Base-by-base conservation (phyloP, 805 yeast species). In the Candida incommunis region DNA sequence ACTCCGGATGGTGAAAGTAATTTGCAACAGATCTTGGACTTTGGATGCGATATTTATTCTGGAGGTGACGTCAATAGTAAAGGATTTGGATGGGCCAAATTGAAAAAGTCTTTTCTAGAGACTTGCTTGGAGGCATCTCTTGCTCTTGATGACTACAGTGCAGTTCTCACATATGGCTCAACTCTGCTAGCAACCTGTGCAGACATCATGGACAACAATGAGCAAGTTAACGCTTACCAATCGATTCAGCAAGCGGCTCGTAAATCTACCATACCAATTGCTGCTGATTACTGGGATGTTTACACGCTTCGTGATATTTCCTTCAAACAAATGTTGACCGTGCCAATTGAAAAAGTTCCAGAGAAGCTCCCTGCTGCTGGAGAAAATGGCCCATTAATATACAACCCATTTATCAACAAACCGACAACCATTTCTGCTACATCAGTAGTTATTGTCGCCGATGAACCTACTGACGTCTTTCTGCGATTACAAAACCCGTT, bases 401-500 rank as follows among this genome's bases (percentile, higher is more conserved):
- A 78, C 58, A 79, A 82, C 56, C 90, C 92, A 0, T 75, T 53
- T 47, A 55, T 57, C 7, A 57, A 52, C 34, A 50, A 53, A 20
- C 50, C 51, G 1, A 48, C 48, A 18, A 45, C 43, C 1, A 49
- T 46, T 13, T 57, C 55, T 40, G 54, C 44, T 24, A 54, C 44
- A 23, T 53, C 49, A 42, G 54, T 62, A 48, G 55, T 67, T 18
- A 51, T 77, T 4, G 78, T 78, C 16, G 74, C 74, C 50, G 82
- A 78, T 26, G 95, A 86, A 44, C 66, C 72, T 3, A 72, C 75
- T 11, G 81, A 76, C 46, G 65, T 82, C 16, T 57, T 65, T 3
- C 63, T 84, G 1, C 63, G 67, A 2, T 54, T 88, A 5, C 87
- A 82, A 55, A 90, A 90, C 57, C 95, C 95, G 5, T 85, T 76